Evolutionary conservation across 305 asterid genomes (phyloP), one percentile per base, ranked within the genome.

Genomic region (Ilex paraguariensis): DNA sequence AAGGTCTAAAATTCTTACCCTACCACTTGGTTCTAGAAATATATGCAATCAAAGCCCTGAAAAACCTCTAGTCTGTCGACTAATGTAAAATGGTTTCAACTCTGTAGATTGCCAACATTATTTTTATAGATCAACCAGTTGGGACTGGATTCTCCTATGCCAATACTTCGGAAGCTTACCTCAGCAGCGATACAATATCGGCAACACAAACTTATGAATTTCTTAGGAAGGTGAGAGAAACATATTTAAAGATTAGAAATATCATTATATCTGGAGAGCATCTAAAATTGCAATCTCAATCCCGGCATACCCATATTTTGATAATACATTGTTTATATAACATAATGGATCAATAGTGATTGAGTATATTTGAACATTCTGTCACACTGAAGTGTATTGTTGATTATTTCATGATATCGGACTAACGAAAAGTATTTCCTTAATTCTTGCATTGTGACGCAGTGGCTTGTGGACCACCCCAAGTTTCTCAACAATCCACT

Each of bases 391-490:
- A 21, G 28, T 21, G 28, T 21, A 21, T 1, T 21, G 28, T 21
- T 21, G 28, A 21, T 21, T 21, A 21, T 21, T 21, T 21, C 28
- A 21, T 21, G 28, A 21, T 21, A 21, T 21, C 28, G 28, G 28
- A 21, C 28, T 21, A 21, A 21, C 28, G 2, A 21, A 36, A 36
- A 36, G 3, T 4, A 8, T 5, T 36, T 5, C 7, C 9, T 36
- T 36, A 5, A 36, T 36, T 36, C 10, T 46, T 10, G 11, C 52
- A 7, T 11, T 46, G 32, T 44, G 3, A 60, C 70, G 58, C 76
- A 82, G 88, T 79, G 88, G 88, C 72, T 82, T 53, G 8, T 54
- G 51, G 65, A 54, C 57, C 83, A 79, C 59, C 68, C 81, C 31
- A 42, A 72, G 28, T 82, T 54, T 71, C 53, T 70, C 7, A 42